Evolutionary conservation across 2,329 filamentous ascomycete species (phyloP), one percentile per base, ranked within the genome.

Genomic region (Geosmithia morbida): DNA sequence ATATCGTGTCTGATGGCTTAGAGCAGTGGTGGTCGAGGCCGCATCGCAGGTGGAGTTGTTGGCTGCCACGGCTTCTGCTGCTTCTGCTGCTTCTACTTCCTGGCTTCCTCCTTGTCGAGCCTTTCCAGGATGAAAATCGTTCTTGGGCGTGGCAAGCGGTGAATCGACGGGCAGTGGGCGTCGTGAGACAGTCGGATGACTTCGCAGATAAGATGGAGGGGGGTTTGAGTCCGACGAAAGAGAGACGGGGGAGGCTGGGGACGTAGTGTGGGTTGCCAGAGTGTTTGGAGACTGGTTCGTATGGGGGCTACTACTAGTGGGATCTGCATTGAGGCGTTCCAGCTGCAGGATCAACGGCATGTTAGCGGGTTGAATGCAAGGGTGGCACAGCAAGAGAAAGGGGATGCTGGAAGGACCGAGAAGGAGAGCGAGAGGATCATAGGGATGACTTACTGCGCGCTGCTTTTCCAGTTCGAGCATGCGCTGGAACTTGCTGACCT

Each of bases 381-480:
- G 43, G 40, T 26, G 33, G 13, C 33, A 37, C 18, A 40, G 30
- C 41, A 22, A 40, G 43, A 13, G 22, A 26, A 26, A 4, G 8
- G 8, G 37, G 39, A 17, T 7, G 37, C 18, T 26, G 8, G 11
- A 37, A 37, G 13, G 11, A 13, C 33, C 17, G 33, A 19, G 13
- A 41, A 46, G 42, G 30, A n/a, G 37, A 48, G 20, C 8, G 2
- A 26, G 26, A 47, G 18, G 26, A 8, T 26, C 8, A 45, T 19
- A 47, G 41, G 43, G 43, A 16, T 48, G 18, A 57, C 66, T 65
- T 65, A 79, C 77, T 71, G 75, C 77, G 59, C 66, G 69, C 57
- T 66, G 67, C 56, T 72, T 75, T 56, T 80, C 77, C 46, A 79
- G 61, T 54, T 79, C 74, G 45, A 79, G 65, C 75, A 80, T 79